Evolutionary conservation across 2,329 filamentous ascomycete genomes (phyloP), one percentile per base, ranked within the genome.

Genomic region (Xylariaceae sp.): DNA sequence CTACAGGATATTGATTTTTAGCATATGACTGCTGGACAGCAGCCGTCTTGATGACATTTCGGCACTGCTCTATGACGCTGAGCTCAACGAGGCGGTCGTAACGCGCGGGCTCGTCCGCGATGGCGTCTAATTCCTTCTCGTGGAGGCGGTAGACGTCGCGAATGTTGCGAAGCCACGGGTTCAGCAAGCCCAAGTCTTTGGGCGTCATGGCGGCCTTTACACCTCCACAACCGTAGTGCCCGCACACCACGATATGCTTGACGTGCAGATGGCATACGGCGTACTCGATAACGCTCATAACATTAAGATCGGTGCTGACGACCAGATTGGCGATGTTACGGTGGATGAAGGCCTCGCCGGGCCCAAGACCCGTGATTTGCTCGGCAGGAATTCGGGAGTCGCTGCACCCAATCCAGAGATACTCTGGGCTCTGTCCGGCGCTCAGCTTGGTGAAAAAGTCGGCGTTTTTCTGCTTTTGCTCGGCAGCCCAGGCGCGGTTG

Each of bases 291-390:
- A 96, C 91, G 70, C 83, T 83, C 71, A 90, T 86, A 43, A 86
- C 85, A 72, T 86, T 92, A 67, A 95, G 81, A 70, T 97, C 92
- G 59, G 85, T 87, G 69, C 86, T 84, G 75, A 85, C 85, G 52
- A 96, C 81, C 61, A 95, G 81, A 78, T 96, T 96, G 75, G 91
- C 92, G 72, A 96, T 96, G 78, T 97, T 96, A 74, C 92, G 89
- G 80, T 96, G 91, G 63, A 95, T 88, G 73, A 96, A 97, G 66
- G 93, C 88, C 74, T 96, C 91, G 63, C 92, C 92, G n/a, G 92
- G 90, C 68, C 88, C 80, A 51, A 93, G 82, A 61, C 89, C 87
- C 40, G 91, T 85, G 71, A 97, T 86, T 68, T 89, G 89, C 67
- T 92, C 93, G 65, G 93, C 92, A n/a, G 92, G 92, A 69, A 93